A percentile compares a stretch with the other conserved stretches of the same genome.
Evolutionary conservation across 768 basidiomycete species (phyloP).

Genomic region (Termitomyces sp.): DNA sequence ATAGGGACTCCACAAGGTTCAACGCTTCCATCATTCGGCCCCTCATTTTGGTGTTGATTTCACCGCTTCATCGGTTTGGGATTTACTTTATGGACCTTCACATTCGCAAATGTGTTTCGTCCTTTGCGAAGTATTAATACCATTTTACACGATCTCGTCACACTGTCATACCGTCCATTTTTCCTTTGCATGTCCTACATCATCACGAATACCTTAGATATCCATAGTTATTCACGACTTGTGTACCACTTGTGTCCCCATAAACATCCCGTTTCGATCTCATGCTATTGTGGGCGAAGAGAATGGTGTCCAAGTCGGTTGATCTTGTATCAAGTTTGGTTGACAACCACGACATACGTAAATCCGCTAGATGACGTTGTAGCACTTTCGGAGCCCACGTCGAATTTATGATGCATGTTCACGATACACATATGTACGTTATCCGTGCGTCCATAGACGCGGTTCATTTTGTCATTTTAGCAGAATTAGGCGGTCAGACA

Average conservation of each 20-base stretch:
- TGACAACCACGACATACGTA: too few relatives aligned
- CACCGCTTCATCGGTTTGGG: not conserved
- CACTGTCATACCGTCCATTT: not conserved
- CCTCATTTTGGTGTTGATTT: not conserved
- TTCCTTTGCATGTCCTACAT: not conserved
- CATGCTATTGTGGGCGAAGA: too few relatives aligned
- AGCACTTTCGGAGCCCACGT: too few relatives aligned
- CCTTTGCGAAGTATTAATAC: not conserved
- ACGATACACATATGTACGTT: too few relatives aligned
- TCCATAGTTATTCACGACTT: not conserved
- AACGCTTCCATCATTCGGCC: not conserved
- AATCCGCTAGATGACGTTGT: too few relatives aligned
- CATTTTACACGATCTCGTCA: not conserved
- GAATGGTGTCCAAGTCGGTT: too few relatives aligned
- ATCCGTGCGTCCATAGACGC: too few relatives aligned
- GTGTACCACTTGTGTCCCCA: not conserved
- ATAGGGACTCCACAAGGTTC: slow-evolving; percentile 12
- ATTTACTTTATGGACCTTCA: not conserved
- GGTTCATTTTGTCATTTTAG: too few relatives aligned
- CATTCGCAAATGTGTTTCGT: not conserved
- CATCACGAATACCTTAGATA: slow-evolving; percentile 4
- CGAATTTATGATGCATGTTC: too few relatives aligned
- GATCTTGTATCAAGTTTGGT: not conserved
- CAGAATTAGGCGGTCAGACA: too few relatives aligned
- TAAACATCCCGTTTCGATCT: too few relatives aligned